Evolutionary conservation across 2,329 filamentous ascomycete species (phyloP), one percentile per base, ranked within the genome.

Genomic region (Microcera coccophila): DNA sequence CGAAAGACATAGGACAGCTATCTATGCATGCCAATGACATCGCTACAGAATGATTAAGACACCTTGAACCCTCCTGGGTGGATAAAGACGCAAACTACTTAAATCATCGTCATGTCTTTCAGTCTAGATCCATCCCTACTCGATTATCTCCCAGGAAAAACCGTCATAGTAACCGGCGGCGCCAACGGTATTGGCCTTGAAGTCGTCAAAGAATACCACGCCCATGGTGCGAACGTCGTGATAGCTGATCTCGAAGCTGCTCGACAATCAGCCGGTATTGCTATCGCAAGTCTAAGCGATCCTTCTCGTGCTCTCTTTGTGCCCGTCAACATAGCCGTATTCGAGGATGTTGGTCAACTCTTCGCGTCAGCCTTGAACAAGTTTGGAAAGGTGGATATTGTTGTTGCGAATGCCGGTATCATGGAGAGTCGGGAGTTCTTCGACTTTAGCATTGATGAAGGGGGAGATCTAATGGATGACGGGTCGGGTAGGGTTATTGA

Each of bases 161-260:
- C 50, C 3, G 48, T 40, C 12, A 35, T 49, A 5, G 19, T 51
- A 12, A 53, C 45, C 2, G 50, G 50, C 16, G 48, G 39, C 15
- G 42, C 41, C 7, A 31, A 34, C 17, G 48, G 46, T 3, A 52
- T 53, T 24, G 50, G 50, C 14, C 28, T 39, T 14, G 40, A 36
- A 9, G 40, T 41, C 3, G 26, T 34, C 3, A 19, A 17, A 5
- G 20, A 36, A 11, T 53, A 38, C 35, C 17, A 45, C 24, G 17
- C 19, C 8, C 34, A 44, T 14, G 46, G 49, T 4, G 50, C 49
- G 17, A 47, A 47, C 20, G 38, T 47, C 26, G 41, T 45, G 2
- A 39, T 49, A 16, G 39, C 47, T 15, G 47, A 49, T 12, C 40
- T 46, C 8, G 19, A 34, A 8, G 28, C 18, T 4, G 15, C 29